Percentiles rank a stretch among this genome's conserved stretches.
Conservation (phyloP, 305 asterid genomes). For the Petunia hybrid region DNA sequence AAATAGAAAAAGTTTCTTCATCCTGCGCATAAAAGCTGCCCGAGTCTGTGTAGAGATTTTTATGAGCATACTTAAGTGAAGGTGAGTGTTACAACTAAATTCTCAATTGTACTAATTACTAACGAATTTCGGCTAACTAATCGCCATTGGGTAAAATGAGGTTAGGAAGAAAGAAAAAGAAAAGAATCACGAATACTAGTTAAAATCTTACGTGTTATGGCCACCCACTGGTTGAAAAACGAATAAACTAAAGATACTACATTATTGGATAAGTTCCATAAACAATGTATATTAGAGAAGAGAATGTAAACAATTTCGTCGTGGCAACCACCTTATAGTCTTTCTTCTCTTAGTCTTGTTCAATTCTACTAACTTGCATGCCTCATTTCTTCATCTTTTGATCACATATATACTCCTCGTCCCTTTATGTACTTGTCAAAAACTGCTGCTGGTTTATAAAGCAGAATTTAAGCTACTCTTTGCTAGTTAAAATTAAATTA, state of each 20-base stretch:
- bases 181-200: background rate
- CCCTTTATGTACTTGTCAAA: background rate
- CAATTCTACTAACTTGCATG: no score
- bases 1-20: background rate
- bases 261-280: constrained; percentile 24
- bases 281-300: background rate
- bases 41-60: no score
- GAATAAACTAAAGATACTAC: background rate
- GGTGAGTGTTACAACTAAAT: no score
- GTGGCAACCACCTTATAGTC: constrained; percentile 52
- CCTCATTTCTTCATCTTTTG: background rate
- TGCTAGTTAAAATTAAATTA: background rate
- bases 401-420: constrained; percentile 19
- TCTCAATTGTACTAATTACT: no score
- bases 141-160: no score
- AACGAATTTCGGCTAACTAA: no score
- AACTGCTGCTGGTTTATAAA: background rate
- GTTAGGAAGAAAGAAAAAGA: background rate
- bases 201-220: background rate
- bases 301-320: constrained; percentile 26
- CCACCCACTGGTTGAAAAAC: background rate
- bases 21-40: background rate
- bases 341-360: background rate
- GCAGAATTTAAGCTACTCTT: background rate
- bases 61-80: no score